Evolutionary conservation across 2,329 filamentous ascomycete species (phyloP), one percentile per base, ranked within the genome.

Genomic region (Thyridium curvatum): DNA sequence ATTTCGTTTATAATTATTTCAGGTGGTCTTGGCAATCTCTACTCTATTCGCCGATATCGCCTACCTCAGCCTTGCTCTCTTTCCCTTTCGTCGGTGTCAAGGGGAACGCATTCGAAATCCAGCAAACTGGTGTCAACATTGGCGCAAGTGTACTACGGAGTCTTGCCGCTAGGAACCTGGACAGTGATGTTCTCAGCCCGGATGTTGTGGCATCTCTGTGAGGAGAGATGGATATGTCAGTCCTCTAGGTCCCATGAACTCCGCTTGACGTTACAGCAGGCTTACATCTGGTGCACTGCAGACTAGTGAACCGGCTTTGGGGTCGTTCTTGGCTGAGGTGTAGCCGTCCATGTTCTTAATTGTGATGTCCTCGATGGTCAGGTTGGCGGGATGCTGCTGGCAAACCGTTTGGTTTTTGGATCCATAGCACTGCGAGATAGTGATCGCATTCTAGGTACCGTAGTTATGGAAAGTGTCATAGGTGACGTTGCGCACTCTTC

Each of bases 341-440:
- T 63, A 72, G 1, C 77, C 77, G 15, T 41, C 48, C 51, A 82
- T 72, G 46, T 79, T 72, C 43, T 64, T 71, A 51, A 82, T 72
- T 4, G 64, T 59, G 35, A 82, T 60, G 43, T 79, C 68, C 14
- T 64, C 67, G 44, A 81, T 80, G 1, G 69, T 77, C 41, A 80
- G 46, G 15, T 54, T 52, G 1, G 53, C 48, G n/a, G 48, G 48
- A 13, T 47, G 46, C 16, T 71, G 14, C 52, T 66, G 31, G 55
- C 66, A 34, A 41, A 51, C 37, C 50, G 58, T 34, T 13, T 43
- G 42, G 39, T 51, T 51, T 32, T 42, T 50, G 35, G 50, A 47
- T 0, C 74, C 74, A 44, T 80, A 79, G 61, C 77, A 82, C 52
- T 81, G 77, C 6, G 74, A 58, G 43, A 82, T 64, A 47, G 79